Conservation (phyloP, 306 rosid genomes). For the Oemleria cerasiformis region DNA sequence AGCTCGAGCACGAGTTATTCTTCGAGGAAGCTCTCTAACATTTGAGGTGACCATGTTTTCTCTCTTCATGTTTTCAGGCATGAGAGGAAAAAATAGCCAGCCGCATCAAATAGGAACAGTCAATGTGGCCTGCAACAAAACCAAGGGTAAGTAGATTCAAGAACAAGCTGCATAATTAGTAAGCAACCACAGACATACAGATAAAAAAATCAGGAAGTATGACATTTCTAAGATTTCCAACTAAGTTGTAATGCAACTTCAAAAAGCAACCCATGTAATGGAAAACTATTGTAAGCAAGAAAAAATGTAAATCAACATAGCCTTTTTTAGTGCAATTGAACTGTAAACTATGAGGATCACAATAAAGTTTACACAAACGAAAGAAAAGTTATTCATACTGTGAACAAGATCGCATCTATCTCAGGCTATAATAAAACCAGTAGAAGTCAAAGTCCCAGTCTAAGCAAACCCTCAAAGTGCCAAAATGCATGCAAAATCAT, state of each 20-base stretch:
- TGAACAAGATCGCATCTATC: neutral
- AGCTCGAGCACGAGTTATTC: constrained; percentile 74
- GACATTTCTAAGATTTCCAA: neutral
- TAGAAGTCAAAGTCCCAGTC: neutral
- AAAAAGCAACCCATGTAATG: neutral
- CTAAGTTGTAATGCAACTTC: constrained; percentile 3
- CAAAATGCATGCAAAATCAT: neutral
- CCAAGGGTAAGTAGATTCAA: constrained; percentile 12
- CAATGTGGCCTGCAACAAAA: constrained; percentile 40
- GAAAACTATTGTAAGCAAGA: neutral
- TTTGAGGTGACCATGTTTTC: constrained; percentile 36
- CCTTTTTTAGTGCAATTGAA: neutral
- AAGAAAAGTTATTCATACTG: neutral
- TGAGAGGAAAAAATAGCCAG: constrained; percentile 29
- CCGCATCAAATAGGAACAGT: constrained; percentile 23
- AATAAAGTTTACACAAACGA: neutral
- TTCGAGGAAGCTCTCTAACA: constrained; percentile 44
- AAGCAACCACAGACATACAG: neutral
- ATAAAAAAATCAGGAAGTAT: neutral
- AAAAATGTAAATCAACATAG: neutral
- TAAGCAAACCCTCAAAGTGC: neutral
- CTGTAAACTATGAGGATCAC: neutral
- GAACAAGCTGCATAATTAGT: neutral
- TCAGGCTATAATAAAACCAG: neutral
- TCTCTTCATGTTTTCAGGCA: constrained; percentile 64